phyloP scores from a whole-genome alignment of 306 rosid species.

The Quercus robur region DNA sequence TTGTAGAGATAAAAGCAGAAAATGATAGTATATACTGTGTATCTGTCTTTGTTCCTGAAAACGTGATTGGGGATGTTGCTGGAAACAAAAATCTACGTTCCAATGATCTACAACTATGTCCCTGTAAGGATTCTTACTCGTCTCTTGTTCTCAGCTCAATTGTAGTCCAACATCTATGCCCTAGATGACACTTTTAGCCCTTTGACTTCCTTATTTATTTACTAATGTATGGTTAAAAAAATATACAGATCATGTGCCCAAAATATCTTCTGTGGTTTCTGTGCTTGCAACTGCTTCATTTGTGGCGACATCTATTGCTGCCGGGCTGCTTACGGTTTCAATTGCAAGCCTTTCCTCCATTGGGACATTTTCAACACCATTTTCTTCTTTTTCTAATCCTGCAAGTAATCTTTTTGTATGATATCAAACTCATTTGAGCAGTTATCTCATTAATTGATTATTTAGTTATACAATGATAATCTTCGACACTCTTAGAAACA shows the following conservation, averaged over 20 bases:
- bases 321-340: conserved; percentile 77
- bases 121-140: conserved; percentile 51
- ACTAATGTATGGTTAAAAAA: not conserved
- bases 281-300: conserved; percentile 62
- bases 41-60: conserved; percentile 67
- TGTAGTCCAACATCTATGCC: not conserved
- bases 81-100: conserved; percentile 86
- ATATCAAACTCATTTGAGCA: conserved; percentile 17
- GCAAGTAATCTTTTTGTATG: conserved; percentile 76
- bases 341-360: conserved; percentile 76
- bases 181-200: not conserved
- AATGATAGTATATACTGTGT: conserved; percentile 24
- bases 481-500: not conserved
- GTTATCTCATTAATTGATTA: not conserved
- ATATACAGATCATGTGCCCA: conserved; percentile 63
- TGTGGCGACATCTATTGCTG: conserved; percentile 53
- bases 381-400: conserved; percentile 65
- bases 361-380: conserved; percentile 40
- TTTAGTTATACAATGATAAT: not conserved
- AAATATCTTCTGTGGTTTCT: conserved; percentile 50
- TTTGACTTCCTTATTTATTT: not conserved
- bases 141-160: not conserved
- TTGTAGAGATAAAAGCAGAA: conserved; percentile 54
- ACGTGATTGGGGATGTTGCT: conserved; percentile 64
- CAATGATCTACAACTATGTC: conserved; percentile 81